These are phyloP conservation scores for Casuarina glauca DNA, from an alignment of 306 rosid species.

Conservation along the genomic window DNA sequence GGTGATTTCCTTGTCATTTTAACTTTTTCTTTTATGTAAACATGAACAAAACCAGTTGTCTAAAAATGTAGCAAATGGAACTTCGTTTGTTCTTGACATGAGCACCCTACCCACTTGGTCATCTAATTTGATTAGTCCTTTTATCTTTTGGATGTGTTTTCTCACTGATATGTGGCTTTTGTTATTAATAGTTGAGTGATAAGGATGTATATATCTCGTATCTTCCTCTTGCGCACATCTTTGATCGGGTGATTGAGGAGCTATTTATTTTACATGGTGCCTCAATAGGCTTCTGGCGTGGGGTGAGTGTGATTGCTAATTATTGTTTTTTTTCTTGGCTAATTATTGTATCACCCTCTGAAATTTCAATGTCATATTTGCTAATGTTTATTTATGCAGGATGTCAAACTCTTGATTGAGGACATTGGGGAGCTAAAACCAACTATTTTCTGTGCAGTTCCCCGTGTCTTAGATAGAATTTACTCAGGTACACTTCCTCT, in stretches of 20 bases:
- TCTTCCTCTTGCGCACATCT: conserved; percentile 94
- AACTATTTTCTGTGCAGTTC: conserved; percentile 92
- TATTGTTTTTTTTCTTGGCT: background rate
- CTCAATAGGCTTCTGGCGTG: conserved; percentile 97
- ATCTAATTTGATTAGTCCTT: conserved; percentile 12
- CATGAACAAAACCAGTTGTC: background rate
- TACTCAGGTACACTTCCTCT: conserved; percentile 54
- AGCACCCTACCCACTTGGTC: background rate
- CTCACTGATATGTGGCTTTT: conserved; percentile 25
- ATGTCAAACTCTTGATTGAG: conserved; percentile 82
- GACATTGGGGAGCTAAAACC: conserved; percentile 93
- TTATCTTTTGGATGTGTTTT: conserved; percentile 5
- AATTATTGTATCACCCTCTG: background rate
- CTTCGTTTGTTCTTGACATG: background rate
- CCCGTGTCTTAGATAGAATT: conserved; percentile 92
- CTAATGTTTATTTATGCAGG: conserved; percentile 53
- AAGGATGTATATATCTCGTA: conserved; percentile 85
- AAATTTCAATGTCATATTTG: conserved; percentile 20
- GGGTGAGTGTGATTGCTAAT: conserved; percentile 56
- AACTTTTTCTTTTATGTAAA: conserved; percentile 10
- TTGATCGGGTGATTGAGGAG: conserved; percentile 96
- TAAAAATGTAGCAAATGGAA: background rate
- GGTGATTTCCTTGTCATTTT: conserved; percentile 41
- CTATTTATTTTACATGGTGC: conserved; percentile 82
- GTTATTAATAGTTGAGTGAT: conserved; percentile 49